Conservation (phyloP, 352 stramenopile genomes). For the Globisporangium nunn region DNA sequence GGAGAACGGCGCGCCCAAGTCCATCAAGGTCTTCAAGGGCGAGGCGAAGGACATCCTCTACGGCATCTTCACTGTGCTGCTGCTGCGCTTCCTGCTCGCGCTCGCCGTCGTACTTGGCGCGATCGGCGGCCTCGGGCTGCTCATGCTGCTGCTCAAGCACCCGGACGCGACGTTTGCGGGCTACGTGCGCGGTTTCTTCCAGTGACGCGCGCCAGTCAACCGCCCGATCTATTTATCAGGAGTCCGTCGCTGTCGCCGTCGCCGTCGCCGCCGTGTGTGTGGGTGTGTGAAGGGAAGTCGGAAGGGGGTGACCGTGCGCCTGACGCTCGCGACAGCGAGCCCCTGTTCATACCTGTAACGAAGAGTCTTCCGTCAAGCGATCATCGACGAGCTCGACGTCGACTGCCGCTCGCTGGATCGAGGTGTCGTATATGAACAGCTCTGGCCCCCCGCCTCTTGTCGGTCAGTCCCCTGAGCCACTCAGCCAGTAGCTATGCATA, state of each 20-base stretch:
- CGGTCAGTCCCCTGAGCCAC: too few species aligned
- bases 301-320: too few species aligned
- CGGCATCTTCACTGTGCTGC: conserved; percentile 52
- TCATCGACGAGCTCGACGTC: too few species aligned
- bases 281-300: too few species aligned
- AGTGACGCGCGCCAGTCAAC: neutral
- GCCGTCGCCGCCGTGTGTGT: too few species aligned
- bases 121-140: conserved; percentile 20
- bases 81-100: conserved; percentile 44
- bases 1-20: conserved; percentile 45
- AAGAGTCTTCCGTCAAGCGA: too few species aligned
- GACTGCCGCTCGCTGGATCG: too few species aligned
- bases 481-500: too few species aligned
- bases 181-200: conserved; percentile 16
- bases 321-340: too few species aligned
- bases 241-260: neutral
- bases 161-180: conserved; percentile 20
- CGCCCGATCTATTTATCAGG: conserved; percentile 10
- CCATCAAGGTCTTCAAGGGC: conserved; percentile 47
- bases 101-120: conserved; percentile 28
- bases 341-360: too few species aligned
- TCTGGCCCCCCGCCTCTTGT: too few species aligned
- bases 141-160: conserved; percentile 35
- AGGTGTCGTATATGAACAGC: too few species aligned
- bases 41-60: conserved; percentile 48